Percentiles rank a stretch among this genome's conserved stretches.
Conservation (phyloP, 306 rosid species). For the Citrullus colocynthis region DNA sequence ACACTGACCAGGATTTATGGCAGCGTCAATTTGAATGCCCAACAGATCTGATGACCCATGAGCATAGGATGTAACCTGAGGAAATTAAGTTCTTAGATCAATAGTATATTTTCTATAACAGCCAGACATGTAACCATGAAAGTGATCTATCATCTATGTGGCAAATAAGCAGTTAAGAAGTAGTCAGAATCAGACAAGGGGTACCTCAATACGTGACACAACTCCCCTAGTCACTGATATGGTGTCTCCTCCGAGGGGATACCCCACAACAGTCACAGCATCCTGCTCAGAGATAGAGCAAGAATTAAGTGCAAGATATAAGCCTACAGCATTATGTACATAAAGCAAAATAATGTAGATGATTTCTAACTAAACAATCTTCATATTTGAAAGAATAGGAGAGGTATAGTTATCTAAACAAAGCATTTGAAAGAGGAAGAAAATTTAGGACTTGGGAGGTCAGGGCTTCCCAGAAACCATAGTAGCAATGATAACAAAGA, state of each 20-base stretch:
- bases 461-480: not conserved
- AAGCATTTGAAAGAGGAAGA: not conserved
- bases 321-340: slow-evolving; percentile 9
- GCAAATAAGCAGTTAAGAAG: not conserved
- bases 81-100: slow-evolving; percentile 5
- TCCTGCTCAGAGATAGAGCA: slow-evolving; percentile 44
- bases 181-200: slow-evolving; percentile 3
- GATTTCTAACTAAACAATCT: not conserved
- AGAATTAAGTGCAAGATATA: slow-evolving; percentile 2
- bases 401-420: not conserved
- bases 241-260: slow-evolving; percentile 98
- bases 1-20: slow-evolving; percentile 91
- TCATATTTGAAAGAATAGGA: not conserved
- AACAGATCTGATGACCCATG: slow-evolving; percentile 92
- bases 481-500: not conserved
- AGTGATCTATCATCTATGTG: not conserved
- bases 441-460: not conserved
- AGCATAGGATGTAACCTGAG: slow-evolving; percentile 93
- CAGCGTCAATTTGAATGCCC: slow-evolving; percentile 98
- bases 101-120: not conserved
- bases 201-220: slow-evolving; percentile 97
- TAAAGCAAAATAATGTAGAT: slow-evolving; percentile 1
- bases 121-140: not conserved
- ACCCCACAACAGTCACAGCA: slow-evolving; percentile 97
- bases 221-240: slow-evolving; percentile 98